Evolutionary conservation across 2,329 filamentous ascomycete species (phyloP).

Genomic region (Helotiales sp.): DNA sequence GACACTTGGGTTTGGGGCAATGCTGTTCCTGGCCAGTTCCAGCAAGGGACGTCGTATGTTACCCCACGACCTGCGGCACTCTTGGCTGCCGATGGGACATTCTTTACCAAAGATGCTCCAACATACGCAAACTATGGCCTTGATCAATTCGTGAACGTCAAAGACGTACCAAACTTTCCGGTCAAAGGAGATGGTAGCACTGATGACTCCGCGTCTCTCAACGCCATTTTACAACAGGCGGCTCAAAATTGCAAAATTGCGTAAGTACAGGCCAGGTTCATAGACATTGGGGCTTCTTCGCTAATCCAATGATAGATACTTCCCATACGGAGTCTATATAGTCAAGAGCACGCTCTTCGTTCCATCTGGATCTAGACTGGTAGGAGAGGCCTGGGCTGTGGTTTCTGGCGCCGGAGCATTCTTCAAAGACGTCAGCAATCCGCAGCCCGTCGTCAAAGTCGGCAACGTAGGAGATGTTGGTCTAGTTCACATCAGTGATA

Average conservation of each 20-base stretch:
- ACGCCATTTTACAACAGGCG: conserved; percentile 41
- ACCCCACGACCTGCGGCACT: conserved; percentile 12
- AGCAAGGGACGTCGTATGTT: conserved; percentile 2
- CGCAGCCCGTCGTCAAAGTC: conserved; percentile 54
- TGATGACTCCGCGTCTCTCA: conserved; percentile 44
- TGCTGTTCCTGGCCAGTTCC: conserved; percentile 11
- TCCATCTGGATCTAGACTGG: conserved; percentile 55
- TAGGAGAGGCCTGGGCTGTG: conserved; percentile 59
- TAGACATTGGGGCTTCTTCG: not conserved
- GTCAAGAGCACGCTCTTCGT: conserved; percentile 53
- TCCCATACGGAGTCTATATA: conserved; percentile 52
- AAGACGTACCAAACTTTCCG: conserved; percentile 46
- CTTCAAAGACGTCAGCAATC: conserved; percentile 50
- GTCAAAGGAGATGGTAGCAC: conserved; percentile 50
- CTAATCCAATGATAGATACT: conserved; percentile 37
- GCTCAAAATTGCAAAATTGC: conserved; percentile 39
- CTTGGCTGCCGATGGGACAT: conserved; percentile 46
- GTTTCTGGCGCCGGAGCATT: conserved; percentile 54
- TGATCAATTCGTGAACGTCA: conserved; percentile 53
- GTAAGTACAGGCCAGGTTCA: not conserved
- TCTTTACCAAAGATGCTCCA: conserved; percentile 48
- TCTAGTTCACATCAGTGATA: conserved; percentile 55
- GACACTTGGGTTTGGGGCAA: conserved; percentile 19
- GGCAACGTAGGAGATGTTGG: conserved; percentile 56
- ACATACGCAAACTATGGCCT: conserved; percentile 50